These are phyloP conservation scores for Pseudocercospora cruenta DNA, from an alignment of 2,329 filamentous ascomycete genomes.

Conservation along the genomic window DNA sequence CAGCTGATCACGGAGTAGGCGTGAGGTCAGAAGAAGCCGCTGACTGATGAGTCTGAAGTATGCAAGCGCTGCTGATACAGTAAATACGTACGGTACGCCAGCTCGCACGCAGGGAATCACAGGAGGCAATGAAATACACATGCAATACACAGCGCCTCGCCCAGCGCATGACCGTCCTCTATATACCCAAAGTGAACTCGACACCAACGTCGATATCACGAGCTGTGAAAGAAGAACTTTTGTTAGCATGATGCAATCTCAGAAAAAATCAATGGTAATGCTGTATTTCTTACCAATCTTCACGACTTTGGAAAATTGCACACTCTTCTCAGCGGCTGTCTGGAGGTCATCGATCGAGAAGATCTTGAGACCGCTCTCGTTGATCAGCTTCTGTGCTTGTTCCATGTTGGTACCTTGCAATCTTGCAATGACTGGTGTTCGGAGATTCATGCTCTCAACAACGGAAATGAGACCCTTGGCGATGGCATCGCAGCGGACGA, in stretches of 20 bases:
- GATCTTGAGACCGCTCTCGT: constrained; percentile 98
- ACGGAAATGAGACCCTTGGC: constrained; percentile 95
- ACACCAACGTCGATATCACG: constrained; percentile 97
- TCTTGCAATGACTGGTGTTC: constrained; percentile 94
- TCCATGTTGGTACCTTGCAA: constrained; percentile 99
- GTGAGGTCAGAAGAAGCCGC: neutral
- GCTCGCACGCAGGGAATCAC: neutral
- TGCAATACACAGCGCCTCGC: neutral
- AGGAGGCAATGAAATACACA: constrained; percentile 1
- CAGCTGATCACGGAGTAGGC: neutral
- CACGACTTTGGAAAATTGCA: constrained; percentile 98
- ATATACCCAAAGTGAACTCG: constrained; percentile 93
- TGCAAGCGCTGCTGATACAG: constrained; percentile 4
- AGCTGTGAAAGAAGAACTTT: constrained; percentile 53
- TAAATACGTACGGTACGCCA: constrained; percentile 6
- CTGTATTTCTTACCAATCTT: constrained; percentile 77
- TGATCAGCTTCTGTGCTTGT: constrained; percentile 86
- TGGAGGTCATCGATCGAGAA: constrained; percentile 99
- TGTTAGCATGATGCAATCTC: constrained; percentile 31
- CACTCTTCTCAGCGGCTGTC: constrained; percentile 94
- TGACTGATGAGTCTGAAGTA: neutral
- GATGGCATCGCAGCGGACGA: constrained; percentile 96
- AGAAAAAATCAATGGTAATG: constrained; percentile 5
- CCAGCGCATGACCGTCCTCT: constrained; percentile 41
- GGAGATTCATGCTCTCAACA: constrained; percentile 90